Base-by-base conservation (phyloP, 2,329 filamentous ascomycete genomes). In the Samsoniella hepiali region DNA sequence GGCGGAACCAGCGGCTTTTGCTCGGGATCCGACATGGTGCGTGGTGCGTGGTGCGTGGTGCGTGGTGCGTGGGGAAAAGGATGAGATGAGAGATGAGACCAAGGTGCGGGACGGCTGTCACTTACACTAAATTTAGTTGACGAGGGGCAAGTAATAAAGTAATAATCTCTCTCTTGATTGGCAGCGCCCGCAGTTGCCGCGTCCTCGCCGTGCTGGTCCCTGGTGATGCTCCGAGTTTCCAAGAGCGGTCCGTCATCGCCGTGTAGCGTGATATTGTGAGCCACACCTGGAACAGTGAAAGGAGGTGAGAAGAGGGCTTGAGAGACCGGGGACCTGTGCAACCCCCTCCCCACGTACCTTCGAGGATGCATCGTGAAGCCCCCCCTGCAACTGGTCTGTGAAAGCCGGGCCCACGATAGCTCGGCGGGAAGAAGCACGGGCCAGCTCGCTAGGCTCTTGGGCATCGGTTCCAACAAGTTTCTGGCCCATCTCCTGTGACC, bases 231-330 rank as follows among this genome's bases (percentile, higher is more conserved):
- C 45, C 34, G 51, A 22, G 57, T 40, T 51, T 34, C 40, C 55
- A 32, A 57, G 54, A 44, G 15, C 36, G n/a, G 36, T 38, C 59
- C 29, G 53, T 29, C n/a, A 40, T 63, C 44, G 60, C 44, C 42
- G 34, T 50, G 44, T 31, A 57, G 60, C 44, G 60, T 63, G 40
- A 53, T 63, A 63, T 56, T 47, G 17, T 38, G 47, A 42, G 49
- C 58, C 58, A 61, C 47, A 51, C 38, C 49, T 47, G 15, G 15
- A 10, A 10, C 32, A 49, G 7, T 49, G 32, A 50, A 11, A 17
- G 42, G 47, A 29, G 47, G 34, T 31, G 32, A 53, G 27, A 38
- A 47, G 54, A 57, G 55, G 17, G 34, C 49, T 49, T 17, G 47
- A 11, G 58, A 44, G 44, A 51, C 34, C 22, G 8, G 45, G 34